These are phyloP conservation scores for Thelonectria discophora DNA, from an alignment of 2,329 filamentous ascomycete species.

Conservation along the genomic window DNA sequence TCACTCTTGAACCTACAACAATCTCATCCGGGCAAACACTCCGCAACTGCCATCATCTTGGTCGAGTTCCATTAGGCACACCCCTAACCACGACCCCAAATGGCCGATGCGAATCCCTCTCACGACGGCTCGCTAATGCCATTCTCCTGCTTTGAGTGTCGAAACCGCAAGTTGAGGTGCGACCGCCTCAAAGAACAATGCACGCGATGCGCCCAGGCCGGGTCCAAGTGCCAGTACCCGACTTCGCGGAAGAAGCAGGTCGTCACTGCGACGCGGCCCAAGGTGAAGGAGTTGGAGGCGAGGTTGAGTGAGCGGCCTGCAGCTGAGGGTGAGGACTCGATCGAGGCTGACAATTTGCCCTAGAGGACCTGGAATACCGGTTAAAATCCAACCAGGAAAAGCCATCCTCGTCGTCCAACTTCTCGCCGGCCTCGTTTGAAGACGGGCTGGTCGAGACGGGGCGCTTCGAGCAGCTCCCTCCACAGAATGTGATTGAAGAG, in stretches of 20 bases:
- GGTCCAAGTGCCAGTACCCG: slow-evolving; percentile 40
- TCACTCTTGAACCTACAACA: not conserved
- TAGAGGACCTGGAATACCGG: slow-evolving; percentile 38
- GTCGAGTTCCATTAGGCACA: not conserved
- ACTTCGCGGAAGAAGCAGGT: slow-evolving; percentile 37
- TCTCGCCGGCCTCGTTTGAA: slow-evolving; percentile 19
- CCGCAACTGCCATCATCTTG: not conserved
- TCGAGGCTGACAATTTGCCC: slow-evolving; percentile 5
- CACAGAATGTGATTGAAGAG: slow-evolving; percentile 39
- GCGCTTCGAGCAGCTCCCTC: slow-evolving; percentile 43
- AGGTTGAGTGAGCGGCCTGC: slow-evolving; percentile 32
- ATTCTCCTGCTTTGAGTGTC: slow-evolving; percentile 42
- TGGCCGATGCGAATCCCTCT: slow-evolving; percentile 22
- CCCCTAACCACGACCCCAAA: not conserved
- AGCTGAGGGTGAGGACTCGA: not conserved
- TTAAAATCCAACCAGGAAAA: slow-evolving; percentile 31
- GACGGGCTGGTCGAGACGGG: slow-evolving; percentile 39
- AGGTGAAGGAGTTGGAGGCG: slow-evolving; percentile 42
- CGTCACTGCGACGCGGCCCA: slow-evolving; percentile 38
- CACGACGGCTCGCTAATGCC: slow-evolving; percentile 26
- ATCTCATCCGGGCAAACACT: not conserved
- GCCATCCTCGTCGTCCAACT: slow-evolving; percentile 30
- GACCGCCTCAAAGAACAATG: slow-evolving; percentile 41
- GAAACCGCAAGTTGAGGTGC: slow-evolving; percentile 43
- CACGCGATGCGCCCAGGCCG: slow-evolving; percentile 36